Conservation (phyloP, 805 yeast genomes). For the Zygosaccharomyces gambellarensis region DNA sequence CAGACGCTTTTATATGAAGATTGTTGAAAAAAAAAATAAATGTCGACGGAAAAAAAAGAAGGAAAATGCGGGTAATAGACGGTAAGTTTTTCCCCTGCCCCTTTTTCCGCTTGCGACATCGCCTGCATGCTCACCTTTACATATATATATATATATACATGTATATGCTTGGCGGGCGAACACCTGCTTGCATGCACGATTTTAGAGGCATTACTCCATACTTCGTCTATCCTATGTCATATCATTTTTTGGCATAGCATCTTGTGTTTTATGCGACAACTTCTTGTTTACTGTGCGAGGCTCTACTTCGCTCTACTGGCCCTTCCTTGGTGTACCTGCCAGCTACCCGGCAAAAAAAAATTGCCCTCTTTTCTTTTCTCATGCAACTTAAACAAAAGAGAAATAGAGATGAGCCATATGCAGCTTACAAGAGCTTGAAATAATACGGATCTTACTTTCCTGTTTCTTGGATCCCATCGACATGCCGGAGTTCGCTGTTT, state of each 20-base stretch:
- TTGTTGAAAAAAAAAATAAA: slow-evolving; percentile 2
- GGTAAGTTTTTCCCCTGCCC: background rate
- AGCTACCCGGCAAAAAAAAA: background rate
- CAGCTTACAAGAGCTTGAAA: no score
- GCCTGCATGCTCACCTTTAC: background rate
- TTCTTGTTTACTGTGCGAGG: background rate
- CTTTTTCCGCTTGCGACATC: background rate
- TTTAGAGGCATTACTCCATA: no score
- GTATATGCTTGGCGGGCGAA: no score
- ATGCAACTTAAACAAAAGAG: no score
- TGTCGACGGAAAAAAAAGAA: slow-evolving; percentile 2
- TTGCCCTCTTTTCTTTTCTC: no score
- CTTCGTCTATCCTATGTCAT: no score
- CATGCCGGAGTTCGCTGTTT: background rate
- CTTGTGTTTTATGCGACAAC: background rate
- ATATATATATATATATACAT: background rate
- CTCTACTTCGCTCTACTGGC: no score
- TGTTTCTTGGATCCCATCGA: no score
- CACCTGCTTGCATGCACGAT: no score
- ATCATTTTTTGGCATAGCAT: background rate
- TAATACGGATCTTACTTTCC: no score
- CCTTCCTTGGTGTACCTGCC: background rate
- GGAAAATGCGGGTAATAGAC: background rate
- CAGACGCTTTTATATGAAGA: slow-evolving; percentile 17
- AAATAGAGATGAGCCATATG: no score